These are phyloP conservation scores for Neurospora cerealis DNA, from an alignment of 495 filamentous ascomycete genomes.

Conservation along the genomic window DNA sequence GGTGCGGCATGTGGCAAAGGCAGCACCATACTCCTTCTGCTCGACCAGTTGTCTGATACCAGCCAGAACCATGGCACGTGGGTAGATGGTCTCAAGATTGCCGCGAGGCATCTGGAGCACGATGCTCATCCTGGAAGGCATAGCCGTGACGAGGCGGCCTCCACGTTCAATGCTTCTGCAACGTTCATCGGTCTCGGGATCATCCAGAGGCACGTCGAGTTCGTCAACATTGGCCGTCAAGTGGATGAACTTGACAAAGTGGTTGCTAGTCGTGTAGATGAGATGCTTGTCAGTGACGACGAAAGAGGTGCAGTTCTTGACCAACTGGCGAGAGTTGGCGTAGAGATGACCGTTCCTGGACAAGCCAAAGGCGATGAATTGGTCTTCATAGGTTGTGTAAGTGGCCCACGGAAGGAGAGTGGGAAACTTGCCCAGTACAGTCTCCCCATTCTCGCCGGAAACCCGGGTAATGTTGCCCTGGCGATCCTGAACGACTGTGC, in stretches of 20 bases:
- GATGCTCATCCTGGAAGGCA: constrained; percentile 73
- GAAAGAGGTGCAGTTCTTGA: constrained; percentile 86
- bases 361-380: constrained; percentile 48
- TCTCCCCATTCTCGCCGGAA: background rate
- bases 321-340: constrained; percentile 61
- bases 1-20: constrained; percentile 78
- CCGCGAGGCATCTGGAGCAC: constrained; percentile 90
- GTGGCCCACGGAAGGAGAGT: constrained; percentile 44
- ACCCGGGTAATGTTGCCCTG: constrained; percentile 23
- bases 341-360: constrained; percentile 67
- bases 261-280: constrained; percentile 82
- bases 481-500: constrained; percentile 27
- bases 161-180: constrained; percentile 90
- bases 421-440: constrained; percentile 21
- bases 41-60: constrained; percentile 76
- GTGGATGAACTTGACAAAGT: constrained; percentile 90
- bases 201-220: constrained; percentile 75
- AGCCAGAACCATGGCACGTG: constrained; percentile 81
- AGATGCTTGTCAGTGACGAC: constrained; percentile 72
- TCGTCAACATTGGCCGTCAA: constrained; percentile 45
- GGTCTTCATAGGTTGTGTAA: constrained; percentile 27
- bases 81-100: constrained; percentile 92
- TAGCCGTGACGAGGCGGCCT: constrained; percentile 74
- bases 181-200: constrained; percentile 83
- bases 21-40: constrained; percentile 65